Evolutionary conservation across 371 early-diverging fungal species (phyloP).

Genomic region (Circinella umbellata): DNA sequence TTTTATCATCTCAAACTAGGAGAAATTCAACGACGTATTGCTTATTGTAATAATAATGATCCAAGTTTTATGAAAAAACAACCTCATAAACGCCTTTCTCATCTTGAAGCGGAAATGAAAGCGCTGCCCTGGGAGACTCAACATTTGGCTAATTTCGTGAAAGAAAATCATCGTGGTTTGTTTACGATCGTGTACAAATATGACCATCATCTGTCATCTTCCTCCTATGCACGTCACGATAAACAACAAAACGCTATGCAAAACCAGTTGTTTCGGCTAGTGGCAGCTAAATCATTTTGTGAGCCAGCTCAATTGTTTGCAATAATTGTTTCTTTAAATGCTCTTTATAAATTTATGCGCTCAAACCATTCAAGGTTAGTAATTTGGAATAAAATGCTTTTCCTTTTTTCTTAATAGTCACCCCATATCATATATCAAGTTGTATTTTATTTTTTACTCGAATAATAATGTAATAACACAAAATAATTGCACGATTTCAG

Average conservation of each 20-base stretch:
- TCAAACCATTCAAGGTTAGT: not conserved
- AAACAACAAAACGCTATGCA: conserved; percentile 6
- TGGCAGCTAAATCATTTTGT: conserved; percentile 9
- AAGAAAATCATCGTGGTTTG: conserved; percentile 6
- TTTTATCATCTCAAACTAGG: conserved; percentile 16
- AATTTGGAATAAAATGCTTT: too few species aligned
- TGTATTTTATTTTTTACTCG: too few species aligned
- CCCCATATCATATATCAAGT: too few species aligned
- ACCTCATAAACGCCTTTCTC: not conserved
- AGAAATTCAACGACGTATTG: conserved; percentile 16
- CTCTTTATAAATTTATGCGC: conserved; percentile 4
- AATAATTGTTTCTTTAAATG: not conserved
- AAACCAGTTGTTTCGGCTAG: conserved; percentile 9
- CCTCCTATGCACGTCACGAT: not conserved
- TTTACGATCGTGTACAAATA: conserved; percentile 7
- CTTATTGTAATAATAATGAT: conserved; percentile 4
- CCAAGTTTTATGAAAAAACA: not conserved
- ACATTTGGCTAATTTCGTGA: conserved; percentile 1
- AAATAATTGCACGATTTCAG: too few species aligned
- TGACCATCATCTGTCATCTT: conserved; percentile 9
- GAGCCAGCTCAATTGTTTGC: conserved; percentile 1
- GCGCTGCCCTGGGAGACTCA: not conserved
- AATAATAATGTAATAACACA: too few species aligned
- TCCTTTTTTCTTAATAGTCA: too few species aligned
- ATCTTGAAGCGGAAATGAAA: conserved; percentile 4